phyloP scores from a whole-genome alignment of 345 rosid species.

The Citrus sp. region DNA sequence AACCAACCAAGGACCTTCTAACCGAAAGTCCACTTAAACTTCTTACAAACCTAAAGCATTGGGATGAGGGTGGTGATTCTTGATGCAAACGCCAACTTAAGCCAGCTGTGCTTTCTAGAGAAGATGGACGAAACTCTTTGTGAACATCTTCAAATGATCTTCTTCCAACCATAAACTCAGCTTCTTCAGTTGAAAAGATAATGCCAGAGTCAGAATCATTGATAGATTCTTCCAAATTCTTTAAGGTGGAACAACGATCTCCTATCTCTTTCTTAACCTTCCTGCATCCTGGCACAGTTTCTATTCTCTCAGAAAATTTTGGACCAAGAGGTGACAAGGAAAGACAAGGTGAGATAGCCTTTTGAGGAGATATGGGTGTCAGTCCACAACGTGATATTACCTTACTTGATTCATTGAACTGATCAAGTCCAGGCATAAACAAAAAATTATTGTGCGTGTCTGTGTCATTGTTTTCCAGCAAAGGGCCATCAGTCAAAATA shows the following conservation, averaged over 20 bases:
- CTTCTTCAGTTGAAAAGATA: slow-evolving; percentile 29
- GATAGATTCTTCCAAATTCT: slow-evolving; percentile 37
- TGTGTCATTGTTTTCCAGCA: slow-evolving; percentile 44
- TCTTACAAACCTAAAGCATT: slow-evolving; percentile 46
- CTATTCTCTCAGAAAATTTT: slow-evolving; percentile 53
- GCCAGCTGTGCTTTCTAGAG: slow-evolving; percentile 47
- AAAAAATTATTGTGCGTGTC: slow-evolving; percentile 24
- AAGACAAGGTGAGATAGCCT: slow-evolving; percentile 44
- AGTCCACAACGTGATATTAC: slow-evolving; percentile 37
- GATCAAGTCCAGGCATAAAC: slow-evolving; percentile 34
- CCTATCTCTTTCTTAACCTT: slow-evolving; percentile 28
- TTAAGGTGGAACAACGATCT: slow-evolving; percentile 28
- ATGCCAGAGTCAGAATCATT: slow-evolving; percentile 26
- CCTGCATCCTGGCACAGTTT: slow-evolving; percentile 35
- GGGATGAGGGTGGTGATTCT: slow-evolving; percentile 44
- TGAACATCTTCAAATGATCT: slow-evolving; percentile 57
- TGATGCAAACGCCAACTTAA: slow-evolving; percentile 31
- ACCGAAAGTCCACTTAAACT: slow-evolving; percentile 75
- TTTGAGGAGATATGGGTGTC: slow-evolving; percentile 42
- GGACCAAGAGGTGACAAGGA: slow-evolving; percentile 92
- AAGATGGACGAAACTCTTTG: slow-evolving; percentile 51
- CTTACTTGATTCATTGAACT: slow-evolving; percentile 30
- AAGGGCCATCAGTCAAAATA: slow-evolving; percentile 72
- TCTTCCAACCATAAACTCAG: slow-evolving; percentile 36
- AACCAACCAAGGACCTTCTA: slow-evolving; percentile 91